These are phyloP conservation scores for Calonectria henricotiae DNA, from an alignment of 2,329 filamentous ascomycete species.

Conservation along the genomic window DNA sequence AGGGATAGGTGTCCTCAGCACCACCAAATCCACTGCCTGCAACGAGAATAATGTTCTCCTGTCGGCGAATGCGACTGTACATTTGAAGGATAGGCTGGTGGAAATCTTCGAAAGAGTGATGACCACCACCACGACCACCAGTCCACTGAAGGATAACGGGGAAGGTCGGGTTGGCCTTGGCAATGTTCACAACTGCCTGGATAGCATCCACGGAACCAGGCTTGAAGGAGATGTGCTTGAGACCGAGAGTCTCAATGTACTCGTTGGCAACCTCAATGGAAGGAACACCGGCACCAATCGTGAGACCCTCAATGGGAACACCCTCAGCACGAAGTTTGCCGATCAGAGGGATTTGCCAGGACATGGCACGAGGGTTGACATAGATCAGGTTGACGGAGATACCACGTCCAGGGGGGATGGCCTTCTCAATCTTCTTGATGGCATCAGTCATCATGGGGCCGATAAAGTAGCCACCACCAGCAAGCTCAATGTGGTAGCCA, in stretches of 20 bases:
- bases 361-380: slow-evolving; percentile 90
- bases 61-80: slow-evolving; percentile 90
- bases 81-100: slow-evolving; percentile 92
- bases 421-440: slow-evolving; percentile 86
- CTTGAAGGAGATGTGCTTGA: slow-evolving; percentile 97
- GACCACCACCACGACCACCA: slow-evolving; percentile 91
- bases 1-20: slow-evolving; percentile 91
- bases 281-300: slow-evolving; percentile 93
- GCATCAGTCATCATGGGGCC: slow-evolving; percentile 87
- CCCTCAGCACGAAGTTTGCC: slow-evolving; percentile 86
- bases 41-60: slow-evolving; percentile 89
- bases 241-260: slow-evolving; percentile 92
- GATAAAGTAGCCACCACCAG: slow-evolving; percentile 91
- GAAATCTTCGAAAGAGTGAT: slow-evolving; percentile 97
- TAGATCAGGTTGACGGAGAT: slow-evolving; percentile 95
- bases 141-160: slow-evolving; percentile 97
- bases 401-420: slow-evolving; percentile 87
- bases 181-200: slow-evolving; percentile 91
- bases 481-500: slow-evolving; percentile 94
- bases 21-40: slow-evolving; percentile 95
- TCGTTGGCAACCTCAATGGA: slow-evolving; percentile 94
- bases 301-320: slow-evolving; percentile 91
- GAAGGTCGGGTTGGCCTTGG: slow-evolving; percentile 93
- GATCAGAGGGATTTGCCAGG: slow-evolving; percentile 91
- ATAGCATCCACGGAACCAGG: slow-evolving; percentile 92